phyloP scores from a whole-genome alignment of 208 protist species.

The Acanthamoeba castellanii region DNA sequence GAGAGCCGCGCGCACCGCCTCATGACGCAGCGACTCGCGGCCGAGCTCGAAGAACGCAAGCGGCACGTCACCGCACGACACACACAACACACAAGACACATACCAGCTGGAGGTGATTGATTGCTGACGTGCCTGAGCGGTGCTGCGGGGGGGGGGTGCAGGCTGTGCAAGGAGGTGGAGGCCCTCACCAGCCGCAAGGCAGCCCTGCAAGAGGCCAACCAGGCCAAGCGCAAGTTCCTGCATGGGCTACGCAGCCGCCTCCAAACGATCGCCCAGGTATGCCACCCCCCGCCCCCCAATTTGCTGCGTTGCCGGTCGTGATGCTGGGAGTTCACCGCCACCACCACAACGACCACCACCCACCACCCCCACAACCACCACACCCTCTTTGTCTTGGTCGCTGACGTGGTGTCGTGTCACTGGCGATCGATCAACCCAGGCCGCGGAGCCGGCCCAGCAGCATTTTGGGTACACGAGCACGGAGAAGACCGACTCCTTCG shows the following conservation, averaged over 20 bases:
- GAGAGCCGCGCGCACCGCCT: background rate
- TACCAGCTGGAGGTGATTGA: no score
- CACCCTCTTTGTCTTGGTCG: no score
- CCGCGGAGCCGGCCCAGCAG: background rate
- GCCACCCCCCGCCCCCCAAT: background rate
- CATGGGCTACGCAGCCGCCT: background rate
- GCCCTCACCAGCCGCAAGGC: background rate
- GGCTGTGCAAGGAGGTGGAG: constrained; percentile 31
- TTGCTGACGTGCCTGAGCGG: no score
- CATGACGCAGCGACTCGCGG: constrained; percentile 7
- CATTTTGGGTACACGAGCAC: background rate
- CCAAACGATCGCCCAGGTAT: background rate
- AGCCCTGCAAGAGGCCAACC: constrained; percentile 26
- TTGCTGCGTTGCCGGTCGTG: background rate
- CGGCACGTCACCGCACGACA: background rate
- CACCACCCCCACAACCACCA: no score
- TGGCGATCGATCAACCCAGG: no score
- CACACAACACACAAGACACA: background rate
- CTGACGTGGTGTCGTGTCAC: no score
- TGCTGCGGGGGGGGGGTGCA: background rate
- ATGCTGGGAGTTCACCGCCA: no score
- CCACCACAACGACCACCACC: background rate
- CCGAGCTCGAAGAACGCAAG: constrained; percentile 32
- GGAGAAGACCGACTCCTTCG: background rate
- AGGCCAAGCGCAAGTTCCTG: constrained; percentile 38